Evolutionary conservation across 305 asterid species (phyloP).

Genomic region (Lippia alba): DNA sequence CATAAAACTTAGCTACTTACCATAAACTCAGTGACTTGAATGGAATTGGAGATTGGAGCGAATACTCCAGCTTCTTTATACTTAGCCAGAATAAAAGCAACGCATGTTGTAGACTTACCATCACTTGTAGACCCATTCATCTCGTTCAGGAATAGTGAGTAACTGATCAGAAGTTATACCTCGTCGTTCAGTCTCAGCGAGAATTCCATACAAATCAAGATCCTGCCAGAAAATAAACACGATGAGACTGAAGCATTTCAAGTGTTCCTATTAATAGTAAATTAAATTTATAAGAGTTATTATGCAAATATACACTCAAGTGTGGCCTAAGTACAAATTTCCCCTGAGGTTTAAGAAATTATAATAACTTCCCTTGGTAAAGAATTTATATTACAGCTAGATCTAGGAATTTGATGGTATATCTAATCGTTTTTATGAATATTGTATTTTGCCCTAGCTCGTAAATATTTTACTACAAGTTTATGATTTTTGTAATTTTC

Average conservation of each 20-base stretch:
- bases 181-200: constrained; percentile 89
- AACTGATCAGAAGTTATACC: constrained; percentile 88
- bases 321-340: too few species aligned
- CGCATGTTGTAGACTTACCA: constrained; percentile 97
- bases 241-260: background rate
- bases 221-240: constrained; percentile 49
- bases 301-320: too few species aligned
- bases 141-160: constrained; percentile 93
- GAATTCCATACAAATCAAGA: constrained; percentile 81
- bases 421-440: too few species aligned
- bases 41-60: constrained; percentile 71
- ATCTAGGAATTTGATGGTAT: too few species aligned
- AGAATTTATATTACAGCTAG: too few species aligned
- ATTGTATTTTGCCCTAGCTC: too few species aligned
- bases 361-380: too few species aligned
- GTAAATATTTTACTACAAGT: too few species aligned
- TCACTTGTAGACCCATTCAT: constrained; percentile 99
- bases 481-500: too few species aligned
- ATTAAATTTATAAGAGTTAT: too few species aligned
- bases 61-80: constrained; percentile 95
- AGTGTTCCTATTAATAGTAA: too few species aligned
- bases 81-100: constrained; percentile 93
- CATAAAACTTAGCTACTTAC: constrained; percentile 47
- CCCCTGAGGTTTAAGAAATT: too few species aligned
- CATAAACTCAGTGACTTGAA: constrained; percentile 97